A percentile compares a stretch with the other conserved stretches of the same genome.
Evolutionary conservation across 495 filamentous ascomycete species (phyloP).

Genomic region (Trichoderma parareesei): DNA sequence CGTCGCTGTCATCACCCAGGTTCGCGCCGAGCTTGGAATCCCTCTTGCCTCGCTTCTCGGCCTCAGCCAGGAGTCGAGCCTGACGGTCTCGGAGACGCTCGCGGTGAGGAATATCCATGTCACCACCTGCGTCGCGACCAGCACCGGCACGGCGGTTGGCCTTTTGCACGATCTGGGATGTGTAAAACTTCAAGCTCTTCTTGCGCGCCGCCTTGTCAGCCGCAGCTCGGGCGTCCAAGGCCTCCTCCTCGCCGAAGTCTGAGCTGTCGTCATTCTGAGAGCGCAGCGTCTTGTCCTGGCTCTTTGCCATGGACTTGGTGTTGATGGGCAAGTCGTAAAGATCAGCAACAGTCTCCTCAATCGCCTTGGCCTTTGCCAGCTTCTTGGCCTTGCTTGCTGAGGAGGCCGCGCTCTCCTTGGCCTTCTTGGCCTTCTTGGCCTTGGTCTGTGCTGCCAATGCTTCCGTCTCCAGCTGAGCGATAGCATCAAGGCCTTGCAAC

Average conservation of each 20-base stretch:
- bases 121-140: slow-evolving; percentile 77
- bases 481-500: slow-evolving; percentile 15
- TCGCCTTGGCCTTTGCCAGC: slow-evolving; percentile 25
- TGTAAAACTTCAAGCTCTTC: slow-evolving; percentile 91
- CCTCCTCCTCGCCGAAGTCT: slow-evolving; percentile 58
- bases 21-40: slow-evolving; percentile 49
- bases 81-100: slow-evolving; percentile 81
- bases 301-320: slow-evolving; percentile 35
- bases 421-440: slow-evolving; percentile 19
- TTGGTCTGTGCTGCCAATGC: slow-evolving; percentile 18
- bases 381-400: slow-evolving; percentile 27
- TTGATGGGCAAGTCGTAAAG: slow-evolving; percentile 34
- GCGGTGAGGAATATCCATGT: slow-evolving; percentile 82
- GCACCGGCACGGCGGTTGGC: slow-evolving; percentile 75
- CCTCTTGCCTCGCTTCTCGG: slow-evolving; percentile 72
- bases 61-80: slow-evolving; percentile 74
- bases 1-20: slow-evolving; percentile 53
- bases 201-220: slow-evolving; percentile 79
- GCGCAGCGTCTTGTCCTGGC: slow-evolving; percentile 22
- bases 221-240: slow-evolving; percentile 41
- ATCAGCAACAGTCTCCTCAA: slow-evolving; percentile 41
- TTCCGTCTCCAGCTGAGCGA: background rate
- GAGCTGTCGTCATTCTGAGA: slow-evolving; percentile 45
- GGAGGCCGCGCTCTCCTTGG: slow-evolving; percentile 24
- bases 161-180: slow-evolving; percentile 90